These are phyloP conservation scores for Podila minutissima DNA, from an alignment of 192 early-diverging fungal species.

Conservation along the genomic window DNA sequence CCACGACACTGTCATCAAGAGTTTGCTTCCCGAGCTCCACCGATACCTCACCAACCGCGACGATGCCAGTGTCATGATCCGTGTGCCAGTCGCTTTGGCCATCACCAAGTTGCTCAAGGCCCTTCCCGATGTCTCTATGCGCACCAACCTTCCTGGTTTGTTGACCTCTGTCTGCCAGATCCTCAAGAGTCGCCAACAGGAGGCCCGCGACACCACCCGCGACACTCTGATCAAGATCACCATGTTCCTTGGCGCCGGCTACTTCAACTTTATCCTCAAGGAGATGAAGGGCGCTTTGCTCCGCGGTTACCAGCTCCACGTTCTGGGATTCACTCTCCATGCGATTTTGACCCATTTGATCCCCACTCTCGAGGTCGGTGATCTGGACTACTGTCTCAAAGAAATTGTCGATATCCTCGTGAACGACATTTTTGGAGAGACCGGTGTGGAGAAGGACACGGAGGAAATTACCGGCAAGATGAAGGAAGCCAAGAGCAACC, in stretches of 20 bases:
- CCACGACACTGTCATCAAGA: constrained; percentile 77
- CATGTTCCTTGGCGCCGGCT: constrained; percentile 81
- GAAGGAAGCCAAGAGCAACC: constrained; percentile 88
- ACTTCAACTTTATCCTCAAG: constrained; percentile 90
- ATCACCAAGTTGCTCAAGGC: constrained; percentile 85
- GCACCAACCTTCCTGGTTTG: constrained; percentile 86
- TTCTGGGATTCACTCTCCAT: constrained; percentile 95
- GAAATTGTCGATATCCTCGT: constrained; percentile 77
- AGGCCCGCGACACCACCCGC: constrained; percentile 85
- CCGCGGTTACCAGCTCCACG: constrained; percentile 91
- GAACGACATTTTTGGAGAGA: constrained; percentile 93
- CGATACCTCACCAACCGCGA: constrained; percentile 74
- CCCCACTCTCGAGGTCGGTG: constrained; percentile 67
- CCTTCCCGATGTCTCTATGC: constrained; percentile 79
- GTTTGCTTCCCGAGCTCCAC: constrained; percentile 87
- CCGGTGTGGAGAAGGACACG: constrained; percentile 89
- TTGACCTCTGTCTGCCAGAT: constrained; percentile 90
- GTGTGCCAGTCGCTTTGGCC: constrained; percentile 89
- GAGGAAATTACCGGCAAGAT: constrained; percentile 91
- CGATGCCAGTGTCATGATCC: constrained; percentile 78
- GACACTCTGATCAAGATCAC: constrained; percentile 90
- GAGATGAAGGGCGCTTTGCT: constrained; percentile 81
- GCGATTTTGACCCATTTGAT: constrained; percentile 78
- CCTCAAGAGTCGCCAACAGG: constrained; percentile 83
- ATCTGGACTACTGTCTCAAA: constrained; percentile 83